Base-by-base conservation (phyloP, 345 rosid species). In the Murraya paniculata region DNA sequence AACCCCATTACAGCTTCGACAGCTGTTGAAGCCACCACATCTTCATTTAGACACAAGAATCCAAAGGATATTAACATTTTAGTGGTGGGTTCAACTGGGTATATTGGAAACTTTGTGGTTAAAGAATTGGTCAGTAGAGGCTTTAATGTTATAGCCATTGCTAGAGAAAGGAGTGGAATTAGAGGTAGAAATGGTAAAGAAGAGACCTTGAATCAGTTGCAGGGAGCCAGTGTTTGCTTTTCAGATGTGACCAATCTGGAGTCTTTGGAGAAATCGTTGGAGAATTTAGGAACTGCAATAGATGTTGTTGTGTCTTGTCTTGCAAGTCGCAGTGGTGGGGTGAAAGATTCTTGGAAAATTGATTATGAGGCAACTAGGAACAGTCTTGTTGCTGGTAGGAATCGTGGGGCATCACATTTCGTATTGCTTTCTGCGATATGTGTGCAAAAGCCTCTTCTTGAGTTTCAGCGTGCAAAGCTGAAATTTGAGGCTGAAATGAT, bases 281-380 rank as follows among this genome's bases (percentile, higher is more conserved):
- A 81, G 58, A 75, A 76, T 27, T 88, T 88, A 35, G 91, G 88
- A 38, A 62, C 82, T 73, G 73, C 86, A 30, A 61, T 93, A 56
- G 97, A 95, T 77, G 96, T 95, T 35, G 96, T 93, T 57, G 94
- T 95, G 9, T 95, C 99, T 9, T 95, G 99, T 72, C 93, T 95
- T 38, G 99, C 99, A 64, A 92, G 97, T 64, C 93, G 99, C 7
- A 73, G 79, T 35, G 99, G 98, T 27, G 98, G 98, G 45, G 90
- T 95, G 30, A 89, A 86, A 68, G 99, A 95, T 88, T 95, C 99
- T 13, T 91, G 99, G 98, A 91, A 86, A 77, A 95, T 95, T 72
- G 99, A 95, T 73, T 95, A 93, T 57, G 94, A 93, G 81, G 97
- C 99, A 48, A 91, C 95, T 3, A 93, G 82, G 83, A 93, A 92